A percentile compares a stretch with the other conserved stretches of the same genome.
phyloP scores from a whole-genome alignment of 768 basidiomycete species.

The Sporobolomyces roseus region DNA sequence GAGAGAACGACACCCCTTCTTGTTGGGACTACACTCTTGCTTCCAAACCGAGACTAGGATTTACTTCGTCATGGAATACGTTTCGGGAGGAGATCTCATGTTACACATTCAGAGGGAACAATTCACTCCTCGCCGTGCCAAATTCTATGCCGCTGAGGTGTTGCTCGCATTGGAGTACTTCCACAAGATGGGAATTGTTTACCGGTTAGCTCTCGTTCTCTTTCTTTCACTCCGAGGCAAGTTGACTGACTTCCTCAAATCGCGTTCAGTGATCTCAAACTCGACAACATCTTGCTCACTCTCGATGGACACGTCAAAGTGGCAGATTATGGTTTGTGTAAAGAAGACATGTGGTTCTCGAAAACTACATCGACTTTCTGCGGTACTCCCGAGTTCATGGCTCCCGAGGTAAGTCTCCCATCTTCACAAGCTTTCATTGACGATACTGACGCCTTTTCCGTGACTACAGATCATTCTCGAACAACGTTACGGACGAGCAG shows the following conservation, averaged over 20 bases:
- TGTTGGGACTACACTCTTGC: slow-evolving; percentile 93
- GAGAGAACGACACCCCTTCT: slow-evolving; percentile 91
- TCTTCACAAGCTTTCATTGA: not conserved
- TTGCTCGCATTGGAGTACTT: slow-evolving; percentile 94
- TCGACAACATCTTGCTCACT: slow-evolving; percentile 95
- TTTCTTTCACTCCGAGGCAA: not conserved
- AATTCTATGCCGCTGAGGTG: slow-evolving; percentile 97
- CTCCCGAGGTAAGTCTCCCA: slow-evolving; percentile 73
- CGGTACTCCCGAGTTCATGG: slow-evolving; percentile 99
- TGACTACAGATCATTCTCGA: slow-evolving; percentile 82
- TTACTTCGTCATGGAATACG: slow-evolving; percentile 99
- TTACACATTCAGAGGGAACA: slow-evolving; percentile 98
- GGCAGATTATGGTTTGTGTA: slow-evolving; percentile 97
- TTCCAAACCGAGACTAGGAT: slow-evolving; percentile 99
- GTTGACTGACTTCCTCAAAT: not conserved
- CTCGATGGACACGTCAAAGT: slow-evolving; percentile 98
- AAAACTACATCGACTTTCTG: slow-evolving; percentile 97
- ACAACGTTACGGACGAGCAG: slow-evolving; percentile 95
- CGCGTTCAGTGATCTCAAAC: slow-evolving; percentile 75
- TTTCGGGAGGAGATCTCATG: slow-evolving; percentile 98
- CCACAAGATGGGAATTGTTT: slow-evolving; percentile 98
- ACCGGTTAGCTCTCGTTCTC: slow-evolving; percentile 62
- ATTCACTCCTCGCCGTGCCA: slow-evolving; percentile 96
- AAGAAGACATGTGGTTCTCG: slow-evolving; percentile 97
- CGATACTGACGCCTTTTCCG: no score